These are phyloP conservation scores for Crithidia mellificae DNA, from an alignment of 208 protist species.

Conservation along the genomic window DNA sequence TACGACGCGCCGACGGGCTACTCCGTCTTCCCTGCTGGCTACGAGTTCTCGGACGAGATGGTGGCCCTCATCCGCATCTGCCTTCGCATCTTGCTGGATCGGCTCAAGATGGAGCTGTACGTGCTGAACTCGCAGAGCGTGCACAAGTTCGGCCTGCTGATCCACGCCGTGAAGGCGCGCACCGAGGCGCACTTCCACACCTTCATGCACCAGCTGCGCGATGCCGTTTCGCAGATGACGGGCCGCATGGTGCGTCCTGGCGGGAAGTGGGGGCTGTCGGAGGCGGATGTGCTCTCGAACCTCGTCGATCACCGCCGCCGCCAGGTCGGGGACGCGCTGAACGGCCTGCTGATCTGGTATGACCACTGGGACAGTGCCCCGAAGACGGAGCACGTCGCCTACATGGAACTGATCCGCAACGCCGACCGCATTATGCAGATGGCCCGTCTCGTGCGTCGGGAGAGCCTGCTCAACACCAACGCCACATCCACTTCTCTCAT, in stretches of 20 bases:
- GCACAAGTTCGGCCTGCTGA: slow-evolving; percentile 55
- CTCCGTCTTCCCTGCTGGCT: slow-evolving; percentile 63
- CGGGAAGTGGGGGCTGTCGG: slow-evolving; percentile 60
- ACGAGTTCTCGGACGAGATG: slow-evolving; percentile 66
- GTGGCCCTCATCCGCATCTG: slow-evolving; percentile 64
- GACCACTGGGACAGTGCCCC: slow-evolving; percentile 78
- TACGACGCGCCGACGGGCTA: slow-evolving; percentile 43
- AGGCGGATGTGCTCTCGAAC: slow-evolving; percentile 57
- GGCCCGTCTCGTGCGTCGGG: slow-evolving; percentile 63
- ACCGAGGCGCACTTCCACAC: slow-evolving; percentile 67
- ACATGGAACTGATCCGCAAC: slow-evolving; percentile 86
- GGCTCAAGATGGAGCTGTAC: slow-evolving; percentile 78
- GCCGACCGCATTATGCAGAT: slow-evolving; percentile 70
- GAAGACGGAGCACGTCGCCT: slow-evolving; percentile 73
- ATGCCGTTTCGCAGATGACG: slow-evolving; percentile 62
- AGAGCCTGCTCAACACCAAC: slow-evolving; percentile 69
- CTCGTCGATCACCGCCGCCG: slow-evolving; percentile 70
- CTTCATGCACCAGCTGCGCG: slow-evolving; percentile 72
- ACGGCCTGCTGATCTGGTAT: slow-evolving; percentile 82
- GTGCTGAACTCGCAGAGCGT: slow-evolving; percentile 73
- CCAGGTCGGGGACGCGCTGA: slow-evolving; percentile 54
- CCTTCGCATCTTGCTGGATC: slow-evolving; percentile 69
- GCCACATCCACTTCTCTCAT: slow-evolving; percentile 58
- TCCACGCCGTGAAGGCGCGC: slow-evolving; percentile 63
- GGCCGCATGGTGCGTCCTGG: slow-evolving; percentile 56